Base-by-base conservation (phyloP, 441 rosid genomes). In the Adansonia gregorii region DNA sequence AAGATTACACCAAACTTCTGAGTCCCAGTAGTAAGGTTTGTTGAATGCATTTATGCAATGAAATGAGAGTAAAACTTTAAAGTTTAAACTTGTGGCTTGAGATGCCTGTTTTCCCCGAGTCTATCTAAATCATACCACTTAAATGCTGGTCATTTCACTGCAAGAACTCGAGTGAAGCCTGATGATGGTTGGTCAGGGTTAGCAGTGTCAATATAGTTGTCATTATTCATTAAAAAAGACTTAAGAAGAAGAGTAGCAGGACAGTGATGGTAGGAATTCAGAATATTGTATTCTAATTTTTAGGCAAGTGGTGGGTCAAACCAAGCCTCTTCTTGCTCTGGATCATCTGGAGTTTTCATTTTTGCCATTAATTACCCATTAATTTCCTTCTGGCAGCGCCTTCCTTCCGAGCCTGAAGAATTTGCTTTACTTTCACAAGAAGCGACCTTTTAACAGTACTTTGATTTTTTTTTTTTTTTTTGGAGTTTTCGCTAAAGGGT, bases 231-330 rank as follows among this genome's bases (percentile, higher is more conserved):
- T 51, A 41, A 19, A 65, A 49, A 65, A 49, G 15, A 39, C 68
- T 7, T 64, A 58, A 24, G 9, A 68, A 20, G 48, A 74, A 17
- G 12, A 17, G 52, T 48, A 15, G 24, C 43, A 49, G 19, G 43
- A 41, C 24, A 19, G 2, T 0, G 41, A 5, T 46, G 65, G 9
- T 72, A 78, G n/a, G n/a, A 78, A 76, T 76, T 14, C 52, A 76
- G 80, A 63, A 27, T 27, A 55, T 35, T 73, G 72, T 3, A 4
- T 22, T 11, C 75, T 56, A 76, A 78, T 80, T 46, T 68, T 67
- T 51, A 56, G 78, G 77, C 79, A 84, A 63, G 56, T 78, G 59
- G 80, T 76, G 78, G 86, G 84, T 76, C 75, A 76, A 65, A 41
- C 49, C 24, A 35, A 69, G 60, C 54, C 35, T 24, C 67, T 24